Base-by-base conservation (phyloP, 495 filamentous ascomycete genomes). In the Neurospora terricola region DNA sequence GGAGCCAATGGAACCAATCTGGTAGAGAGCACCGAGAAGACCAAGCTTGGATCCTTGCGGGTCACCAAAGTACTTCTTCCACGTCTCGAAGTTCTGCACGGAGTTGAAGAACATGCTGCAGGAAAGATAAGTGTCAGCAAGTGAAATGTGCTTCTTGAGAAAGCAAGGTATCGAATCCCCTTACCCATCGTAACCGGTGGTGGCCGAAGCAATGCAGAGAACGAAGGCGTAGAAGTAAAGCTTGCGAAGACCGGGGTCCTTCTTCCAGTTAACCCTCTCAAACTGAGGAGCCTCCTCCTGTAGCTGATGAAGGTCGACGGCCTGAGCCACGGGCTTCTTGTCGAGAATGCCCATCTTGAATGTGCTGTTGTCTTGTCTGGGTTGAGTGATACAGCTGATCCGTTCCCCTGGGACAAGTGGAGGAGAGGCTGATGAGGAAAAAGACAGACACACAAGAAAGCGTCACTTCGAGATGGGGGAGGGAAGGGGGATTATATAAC, bases 21-120 rank as follows among this genome's bases (percentile, higher is more conserved):
- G 88, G 85, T 91, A 90, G 77, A 91, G 85, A n/a, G 89, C 88
- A 70, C 85, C 87, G 11, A 93, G 86, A 45, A 92, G 85, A 79
- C 90, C 90, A 34, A 90, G 86, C 71, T 82, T 80, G 2, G 84
- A 81, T 5, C 86, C 86, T 18, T 75, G 59, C 0, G 90, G 90
- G 74, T 89, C 71, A 59, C 80, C 77, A 73, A 88, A 88, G 78
- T 82, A 87, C 14, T 68, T 68, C 72, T 86, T 80, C 87, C 87
- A 89, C 38, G 79, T 73, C 0, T 85, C 78, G 70, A 89, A 82
- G 72, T 84, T 84, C 78, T 89, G 87, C 11, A 87, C 85, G 45
- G 80, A 79, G 78, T 87, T 87, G 78, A 88, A 85, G 79, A 88
- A 85, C 77, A 86, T 87, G 74, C 87, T 88, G 59, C 54, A 70